A percentile compares a stretch with the other conserved stretches of the same genome.
These are phyloP conservation scores for Rhododendron molle DNA, from an alignment of 148 eudicot genomes.

Conservation along the genomic window DNA sequence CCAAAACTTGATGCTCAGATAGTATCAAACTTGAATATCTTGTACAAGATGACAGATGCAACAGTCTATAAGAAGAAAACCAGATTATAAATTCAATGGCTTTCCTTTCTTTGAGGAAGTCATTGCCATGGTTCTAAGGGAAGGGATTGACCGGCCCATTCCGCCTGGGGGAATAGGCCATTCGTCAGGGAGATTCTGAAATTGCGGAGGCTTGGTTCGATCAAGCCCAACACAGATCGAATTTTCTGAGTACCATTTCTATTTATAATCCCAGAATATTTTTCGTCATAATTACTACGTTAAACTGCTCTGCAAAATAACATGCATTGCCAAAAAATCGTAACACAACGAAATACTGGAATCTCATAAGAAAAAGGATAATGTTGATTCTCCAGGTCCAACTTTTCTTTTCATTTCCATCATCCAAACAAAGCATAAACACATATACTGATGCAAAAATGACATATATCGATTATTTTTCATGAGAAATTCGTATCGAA, in stretches of 20 bases:
- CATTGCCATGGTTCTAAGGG: no score
- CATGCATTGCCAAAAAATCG: background rate
- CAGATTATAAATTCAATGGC: no score
- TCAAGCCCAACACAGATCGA: background rate
- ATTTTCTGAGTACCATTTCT: background rate
- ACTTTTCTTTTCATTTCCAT: background rate
- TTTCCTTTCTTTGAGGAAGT: no score
- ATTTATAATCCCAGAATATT: no score
- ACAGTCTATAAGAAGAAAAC: background rate
- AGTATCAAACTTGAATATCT: background rate
- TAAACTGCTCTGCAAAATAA: background rate
- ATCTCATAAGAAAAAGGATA: background rate
- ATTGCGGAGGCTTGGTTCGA: no score
- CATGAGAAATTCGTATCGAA: background rate
- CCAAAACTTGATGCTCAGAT: background rate
- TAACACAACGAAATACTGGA: background rate
- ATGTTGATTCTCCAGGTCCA: no score
- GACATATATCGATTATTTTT: background rate
- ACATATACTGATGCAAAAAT: background rate
- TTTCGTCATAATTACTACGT: no score
- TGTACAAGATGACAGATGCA: background rate
- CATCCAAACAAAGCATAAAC: background rate
- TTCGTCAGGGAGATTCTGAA: no score
- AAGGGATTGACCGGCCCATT: no score
- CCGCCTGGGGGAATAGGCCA: no score